phyloP scores from a whole-genome alignment of 768 basidiomycete genomes.

The Leucosporidium scottii region DNA sequence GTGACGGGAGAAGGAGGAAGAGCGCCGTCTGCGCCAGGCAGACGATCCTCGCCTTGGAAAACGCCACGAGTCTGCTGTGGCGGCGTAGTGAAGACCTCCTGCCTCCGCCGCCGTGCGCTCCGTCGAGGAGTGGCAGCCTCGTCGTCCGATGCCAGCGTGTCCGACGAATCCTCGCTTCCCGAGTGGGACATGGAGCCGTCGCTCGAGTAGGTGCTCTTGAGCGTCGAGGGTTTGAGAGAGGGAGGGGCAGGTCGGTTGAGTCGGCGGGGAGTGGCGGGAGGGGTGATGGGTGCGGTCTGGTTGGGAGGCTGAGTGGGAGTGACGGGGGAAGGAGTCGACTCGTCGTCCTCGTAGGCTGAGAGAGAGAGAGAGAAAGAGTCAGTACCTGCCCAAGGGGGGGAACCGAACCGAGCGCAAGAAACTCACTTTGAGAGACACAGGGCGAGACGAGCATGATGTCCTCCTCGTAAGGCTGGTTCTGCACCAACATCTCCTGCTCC shows the following conservation, averaged over 20 bases:
- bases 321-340: background rate
- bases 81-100: conserved; percentile 13
- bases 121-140: too few relatives aligned
- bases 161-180: background rate
- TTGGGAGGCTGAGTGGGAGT: conserved; percentile 15
- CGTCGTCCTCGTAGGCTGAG: background rate
- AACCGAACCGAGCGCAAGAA: background rate
- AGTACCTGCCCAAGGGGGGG: background rate
- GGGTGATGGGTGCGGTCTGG: conserved; percentile 15
- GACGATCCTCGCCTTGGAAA: conserved; percentile 12
- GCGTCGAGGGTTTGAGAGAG: background rate
- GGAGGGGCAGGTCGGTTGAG: conserved; percentile 2
- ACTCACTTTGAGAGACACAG: conserved; percentile 11
- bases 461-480: conserved; percentile 17
- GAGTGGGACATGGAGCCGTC: background rate
- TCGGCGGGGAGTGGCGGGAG: conserved; percentile 25
- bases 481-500: conserved; percentile 20
- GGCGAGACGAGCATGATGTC: conserved; percentile 10
- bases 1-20: conserved; percentile 28
- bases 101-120: background rate
- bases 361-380: background rate
- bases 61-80: conserved; percentile 1
- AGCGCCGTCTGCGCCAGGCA: background rate
- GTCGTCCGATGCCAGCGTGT: background rate
- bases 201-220: background rate